Evolutionary conservation across 352 stramenopile species (phyloP), one percentile per base, ranked within the genome.

Genomic region (Globisporangium canariense): DNA sequence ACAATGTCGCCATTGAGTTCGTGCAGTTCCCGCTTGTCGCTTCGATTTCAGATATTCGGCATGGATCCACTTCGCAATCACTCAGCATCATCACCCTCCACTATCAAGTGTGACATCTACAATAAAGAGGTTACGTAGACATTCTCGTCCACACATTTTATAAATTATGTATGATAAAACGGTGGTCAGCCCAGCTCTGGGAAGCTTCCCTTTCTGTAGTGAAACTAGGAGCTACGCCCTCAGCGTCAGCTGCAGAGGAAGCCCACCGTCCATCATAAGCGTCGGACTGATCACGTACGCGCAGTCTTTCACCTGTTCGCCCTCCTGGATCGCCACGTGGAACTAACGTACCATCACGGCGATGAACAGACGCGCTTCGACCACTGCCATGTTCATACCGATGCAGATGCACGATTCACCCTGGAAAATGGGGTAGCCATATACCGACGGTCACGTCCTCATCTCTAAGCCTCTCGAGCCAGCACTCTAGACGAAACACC

Each of bases 401-500:
- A 7, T 4, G 5, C 40, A 46, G 14, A 46, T n/a, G 40, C 40
- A 14, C 1, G 40, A 14, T 7, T 11, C 40, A 0, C 3, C 40
- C 40, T 46, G 40, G 40, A 46, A 46, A 2, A 46, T 4, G 2
- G 40, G 40, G 13, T n/a, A 46, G 13, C n/a, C 76, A 61, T 81
- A 90, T 16, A 75, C 78, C 22, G 68, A 84, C 18, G 81, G 83
- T 2, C 74, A 76, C 11, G 69, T 82, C 53, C 71, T 58, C 62
- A 81, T 79, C 20, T 25, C 22, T 25, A 25, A 25, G 22, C 22
- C 22, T 25, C 22, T 89, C 79, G 34, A 92, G 66, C 79, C 79
- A 93, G 0, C 86, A 75, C 49, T 91, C 78, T 2, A 84, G 86
- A 8, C 72, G 73, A 50, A 92, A 91, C 25, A 68, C 64, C 0